Percentiles rank a stretch among this genome's conserved stretches.
Evolutionary conservation across 257 asterid genomes (phyloP).

Genomic region (Lycium barbarum): DNA sequence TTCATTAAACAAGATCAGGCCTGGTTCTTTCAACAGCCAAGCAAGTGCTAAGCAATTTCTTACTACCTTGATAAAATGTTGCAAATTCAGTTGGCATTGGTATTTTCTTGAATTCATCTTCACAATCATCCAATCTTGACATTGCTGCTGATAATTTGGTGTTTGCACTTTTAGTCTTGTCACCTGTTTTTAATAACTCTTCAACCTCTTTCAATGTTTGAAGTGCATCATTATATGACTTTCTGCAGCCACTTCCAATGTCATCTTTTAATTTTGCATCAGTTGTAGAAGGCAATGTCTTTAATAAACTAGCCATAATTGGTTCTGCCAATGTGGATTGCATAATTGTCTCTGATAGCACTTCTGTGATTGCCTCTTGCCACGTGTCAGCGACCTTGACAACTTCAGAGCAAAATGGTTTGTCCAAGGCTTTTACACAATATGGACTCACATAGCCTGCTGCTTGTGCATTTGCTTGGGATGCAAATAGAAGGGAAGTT

Average conservation of each 20-base stretch:
- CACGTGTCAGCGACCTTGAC: constrained; percentile 8
- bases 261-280: background rate
- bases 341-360: background rate
- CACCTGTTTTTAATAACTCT: constrained; percentile 21
- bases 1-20: background rate
- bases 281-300: background rate
- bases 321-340: constrained; percentile 22
- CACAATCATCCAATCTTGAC: constrained; percentile 19
- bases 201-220: background rate
- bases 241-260: background rate
- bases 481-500: background rate
- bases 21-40: constrained; percentile 33
- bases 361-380: constrained; percentile 26
- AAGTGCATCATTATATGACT: constrained; percentile 1
- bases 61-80: background rate
- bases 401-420: constrained; percentile 2
- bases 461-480: background rate
- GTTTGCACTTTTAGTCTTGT: background rate
- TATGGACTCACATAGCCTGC: background rate
- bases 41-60: constrained; percentile 30
- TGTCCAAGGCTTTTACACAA: constrained; percentile 25
- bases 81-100: constrained; percentile 22
- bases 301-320: background rate
- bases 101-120: background rate
- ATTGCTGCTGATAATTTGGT: background rate